Evolutionary conservation across 176 grass and related monocot genomes (phyloP), one percentile per base, ranked within the genome.

Genomic region (Thalia dealbata): DNA sequence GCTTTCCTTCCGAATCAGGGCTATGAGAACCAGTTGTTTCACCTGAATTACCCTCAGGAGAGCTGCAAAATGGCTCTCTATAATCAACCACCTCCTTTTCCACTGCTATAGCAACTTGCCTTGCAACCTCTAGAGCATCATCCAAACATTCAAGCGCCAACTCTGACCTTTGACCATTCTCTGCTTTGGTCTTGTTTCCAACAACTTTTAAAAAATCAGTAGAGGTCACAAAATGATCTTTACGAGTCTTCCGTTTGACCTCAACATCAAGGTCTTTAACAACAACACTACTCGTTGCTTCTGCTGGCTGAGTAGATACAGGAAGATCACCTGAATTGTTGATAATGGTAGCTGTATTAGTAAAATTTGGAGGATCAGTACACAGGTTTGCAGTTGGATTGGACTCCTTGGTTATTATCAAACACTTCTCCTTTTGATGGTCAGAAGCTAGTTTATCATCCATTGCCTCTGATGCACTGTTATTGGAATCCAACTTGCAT

Each of bases 71-170:
- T 18, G 78, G 70, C 73, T 80, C 90, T 81, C 90, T 88, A 50
- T 92, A 92, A 73, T 92, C 90, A 51, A 88, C 88, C 44, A 92
- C 87, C 65, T 90, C 87, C 23, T 66, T 70, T 66, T 90, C 83
- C 25, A 92, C 90, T 82, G 85, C 81, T 67, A 90, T 86, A 64
- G 87, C 87, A 55, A 90, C 87, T 48, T 86, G 52, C 19, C 83
- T 74, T 27, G 87, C 87, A 68, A 90, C 83, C 83, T 92, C 86
- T 14, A 92, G 79, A 77, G 90, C 90, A 72, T 92, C 90, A 15
- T 88, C 81, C 72, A 86, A 83, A 29, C 85, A 86, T 13, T 88
- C 86, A 68, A 65, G 32, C 26, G 72, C 21, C 11, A 61, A n/a
- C 58, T 66, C 73, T 62, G 86, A 88, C 77, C 79, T 92, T 16